phyloP scores from a whole-genome alignment of 2,329 filamentous ascomycete genomes.

The Fusarium succisae region DNA sequence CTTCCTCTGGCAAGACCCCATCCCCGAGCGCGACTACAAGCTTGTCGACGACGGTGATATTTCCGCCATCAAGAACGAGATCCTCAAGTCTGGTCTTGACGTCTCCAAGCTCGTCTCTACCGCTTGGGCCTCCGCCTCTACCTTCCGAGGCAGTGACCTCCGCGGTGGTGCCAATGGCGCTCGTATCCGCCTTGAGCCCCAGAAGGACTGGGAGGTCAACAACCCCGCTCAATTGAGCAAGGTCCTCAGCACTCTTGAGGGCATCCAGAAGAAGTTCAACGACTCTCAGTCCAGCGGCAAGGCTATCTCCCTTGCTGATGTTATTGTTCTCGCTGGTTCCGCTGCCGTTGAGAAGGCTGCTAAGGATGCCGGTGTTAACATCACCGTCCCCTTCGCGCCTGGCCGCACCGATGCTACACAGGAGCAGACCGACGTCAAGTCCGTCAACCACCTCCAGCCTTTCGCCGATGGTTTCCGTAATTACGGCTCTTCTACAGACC shows the following conservation, averaged over 20 bases:
- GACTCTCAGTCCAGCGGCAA: conserved; percentile 59
- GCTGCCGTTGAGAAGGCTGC: conserved; percentile 80
- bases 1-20: conserved; percentile 78
- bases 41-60: conserved; percentile 71
- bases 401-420: conserved; percentile 77
- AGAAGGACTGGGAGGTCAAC: conserved; percentile 79
- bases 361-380: conserved; percentile 54
- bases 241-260: conserved; percentile 70
- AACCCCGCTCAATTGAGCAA: conserved; percentile 72
- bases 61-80: conserved; percentile 71
- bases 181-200: conserved; percentile 77
- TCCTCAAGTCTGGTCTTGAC: conserved; percentile 69
- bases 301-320: conserved; percentile 78
- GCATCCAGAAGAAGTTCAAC: conserved; percentile 74
- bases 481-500: conserved; percentile 71
- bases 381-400: conserved; percentile 75
- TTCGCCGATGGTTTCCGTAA: conserved; percentile 80
- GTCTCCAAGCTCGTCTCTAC: conserved; percentile 69
- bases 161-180: conserved; percentile 84
- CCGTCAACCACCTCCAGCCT: conserved; percentile 74
- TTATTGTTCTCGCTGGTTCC: conserved; percentile 78
- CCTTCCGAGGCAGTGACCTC: conserved; percentile 81
- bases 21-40: conserved; percentile 68
- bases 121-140: conserved; percentile 76
- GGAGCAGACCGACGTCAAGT: conserved; percentile 75